Percentiles rank a stretch among this genome's conserved stretches.
phyloP scores from a whole-genome alignment of 176 grass and related monocot species.

The Cocos nucifera region DNA sequence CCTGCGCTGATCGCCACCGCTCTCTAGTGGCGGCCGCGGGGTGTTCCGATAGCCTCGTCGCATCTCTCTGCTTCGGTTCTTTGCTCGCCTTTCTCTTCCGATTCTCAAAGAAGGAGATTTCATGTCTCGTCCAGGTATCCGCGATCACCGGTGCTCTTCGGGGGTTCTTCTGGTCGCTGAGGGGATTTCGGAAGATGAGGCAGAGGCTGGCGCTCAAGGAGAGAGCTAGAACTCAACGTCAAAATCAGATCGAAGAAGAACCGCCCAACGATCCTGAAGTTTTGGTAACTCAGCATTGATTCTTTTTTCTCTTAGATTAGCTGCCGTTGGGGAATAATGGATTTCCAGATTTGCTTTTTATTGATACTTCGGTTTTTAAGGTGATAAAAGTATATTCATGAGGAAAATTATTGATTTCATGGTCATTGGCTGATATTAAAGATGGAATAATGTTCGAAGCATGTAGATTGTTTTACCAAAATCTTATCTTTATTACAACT shows the following conservation, averaged over 20 bases:
- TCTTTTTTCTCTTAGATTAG: slow-evolving; percentile 1
- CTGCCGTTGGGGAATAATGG: no score
- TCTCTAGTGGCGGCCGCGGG: slow-evolving; percentile 9
- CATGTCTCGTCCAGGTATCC: slow-evolving; percentile 25
- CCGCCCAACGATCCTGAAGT: no score
- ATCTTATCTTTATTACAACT: slow-evolving; percentile 58
- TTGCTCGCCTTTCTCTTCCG: slow-evolving; percentile 11
- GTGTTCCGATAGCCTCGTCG: not conserved
- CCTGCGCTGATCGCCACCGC: not conserved
- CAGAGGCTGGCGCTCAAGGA: no score
- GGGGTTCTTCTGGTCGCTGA: slow-evolving; percentile 29
- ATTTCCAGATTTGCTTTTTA: no score
- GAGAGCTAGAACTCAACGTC: no score
- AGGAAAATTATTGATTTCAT: no score
- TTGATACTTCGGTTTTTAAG: no score
- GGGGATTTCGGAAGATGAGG: no score
- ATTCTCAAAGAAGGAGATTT: slow-evolving; percentile 21
- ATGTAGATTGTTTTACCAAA: slow-evolving; percentile 59
- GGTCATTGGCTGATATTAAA: no score
- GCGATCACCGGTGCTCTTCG: slow-evolving; percentile 21
- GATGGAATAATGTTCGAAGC: slow-evolving; percentile 23
- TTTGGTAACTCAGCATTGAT: not conserved
- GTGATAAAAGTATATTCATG: no score
- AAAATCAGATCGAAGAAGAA: no score
- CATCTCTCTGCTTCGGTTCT: slow-evolving; percentile 5